phyloP scores from a whole-genome alignment of 805 yeast species.

The Lipomyces chichibuensis region DNA sequence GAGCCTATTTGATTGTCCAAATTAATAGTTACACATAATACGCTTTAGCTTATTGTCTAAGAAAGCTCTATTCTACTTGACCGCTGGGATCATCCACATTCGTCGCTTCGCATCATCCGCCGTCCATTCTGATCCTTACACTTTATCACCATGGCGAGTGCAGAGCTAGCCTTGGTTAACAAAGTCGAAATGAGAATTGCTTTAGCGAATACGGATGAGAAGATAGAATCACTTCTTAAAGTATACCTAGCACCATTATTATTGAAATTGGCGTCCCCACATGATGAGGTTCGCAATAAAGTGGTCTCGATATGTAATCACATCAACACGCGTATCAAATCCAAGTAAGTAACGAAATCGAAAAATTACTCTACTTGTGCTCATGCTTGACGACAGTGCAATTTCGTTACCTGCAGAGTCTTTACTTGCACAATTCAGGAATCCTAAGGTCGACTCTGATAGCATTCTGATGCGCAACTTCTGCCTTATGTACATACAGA shows the following conservation, averaged over 20 bases:
- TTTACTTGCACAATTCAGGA: constrained; percentile 64
- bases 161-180: constrained; percentile 62
- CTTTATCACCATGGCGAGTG: constrained; percentile 38
- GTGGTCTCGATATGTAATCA: constrained; percentile 70
- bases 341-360: constrained; percentile 39
- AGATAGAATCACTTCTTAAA: constrained; percentile 62
- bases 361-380: background rate
- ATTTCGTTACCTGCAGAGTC: constrained; percentile 67
- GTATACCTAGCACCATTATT: constrained; percentile 76
- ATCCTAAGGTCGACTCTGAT: constrained; percentile 49
- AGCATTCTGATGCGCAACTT: constrained; percentile 24
- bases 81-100: background rate
- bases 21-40: background rate
- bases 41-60: background rate
- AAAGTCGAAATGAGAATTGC: constrained; percentile 78
- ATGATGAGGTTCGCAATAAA: constrained; percentile 65
- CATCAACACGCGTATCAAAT: constrained; percentile 65
- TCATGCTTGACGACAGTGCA: constrained; percentile 22
- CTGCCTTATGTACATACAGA: constrained; percentile 61
- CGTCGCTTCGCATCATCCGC: background rate
- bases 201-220: constrained; percentile 66
- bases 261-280: constrained; percentile 74
- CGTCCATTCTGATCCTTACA: background rate
- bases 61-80: background rate
- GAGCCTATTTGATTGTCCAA: background rate